Evolutionary conservation across 768 basidiomycete species (phyloP).

Genomic region (Mycena rosella): DNA sequence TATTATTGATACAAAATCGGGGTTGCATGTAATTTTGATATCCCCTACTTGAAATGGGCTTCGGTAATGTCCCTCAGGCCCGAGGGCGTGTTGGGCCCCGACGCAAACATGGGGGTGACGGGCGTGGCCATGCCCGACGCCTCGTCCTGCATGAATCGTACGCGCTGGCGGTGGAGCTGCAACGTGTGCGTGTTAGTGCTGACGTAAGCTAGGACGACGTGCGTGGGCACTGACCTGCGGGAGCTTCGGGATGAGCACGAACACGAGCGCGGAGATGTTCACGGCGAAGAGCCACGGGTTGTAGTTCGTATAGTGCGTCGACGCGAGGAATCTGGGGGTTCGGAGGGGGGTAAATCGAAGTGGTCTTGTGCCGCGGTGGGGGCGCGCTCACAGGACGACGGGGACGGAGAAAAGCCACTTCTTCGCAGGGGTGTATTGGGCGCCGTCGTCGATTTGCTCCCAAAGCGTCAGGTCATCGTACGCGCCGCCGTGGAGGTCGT

Average conservation of each 20-base stretch:
- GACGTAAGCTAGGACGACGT: neutral
- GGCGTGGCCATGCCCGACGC: constrained; percentile 78
- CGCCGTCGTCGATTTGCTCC: constrained; percentile 99
- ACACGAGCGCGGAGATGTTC: constrained; percentile 82
- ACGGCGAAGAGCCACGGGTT: constrained; percentile 94
- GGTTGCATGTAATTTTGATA: no score
- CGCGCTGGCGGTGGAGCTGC: constrained; percentile 86
- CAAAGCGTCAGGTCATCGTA: constrained; percentile 98
- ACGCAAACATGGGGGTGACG: constrained; percentile 67
- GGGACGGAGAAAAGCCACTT: constrained; percentile 96
- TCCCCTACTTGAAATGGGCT: constrained; percentile 49
- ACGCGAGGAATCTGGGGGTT: constrained; percentile 95
- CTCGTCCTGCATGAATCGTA: constrained; percentile 79
- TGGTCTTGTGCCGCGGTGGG: constrained; percentile 15
- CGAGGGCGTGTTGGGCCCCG: constrained; percentile 61
- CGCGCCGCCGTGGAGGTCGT: constrained; percentile 88
- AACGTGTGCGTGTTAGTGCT: constrained; percentile 8
- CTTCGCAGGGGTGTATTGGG: constrained; percentile 98
- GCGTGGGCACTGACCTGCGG: constrained; percentile 81
- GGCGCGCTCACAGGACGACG: constrained; percentile 79
- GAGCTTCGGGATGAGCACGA: constrained; percentile 95
- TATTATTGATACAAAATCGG: no score
- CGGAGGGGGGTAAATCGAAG: constrained; percentile 27
- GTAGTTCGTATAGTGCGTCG: constrained; percentile 98
- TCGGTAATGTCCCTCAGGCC: constrained; percentile 58